A percentile compares a stretch with the other conserved stretches of the same genome.
Conservation (phyloP, 2,329 filamentous ascomycete genomes). For the Aspergillus fumigatus region DNA sequence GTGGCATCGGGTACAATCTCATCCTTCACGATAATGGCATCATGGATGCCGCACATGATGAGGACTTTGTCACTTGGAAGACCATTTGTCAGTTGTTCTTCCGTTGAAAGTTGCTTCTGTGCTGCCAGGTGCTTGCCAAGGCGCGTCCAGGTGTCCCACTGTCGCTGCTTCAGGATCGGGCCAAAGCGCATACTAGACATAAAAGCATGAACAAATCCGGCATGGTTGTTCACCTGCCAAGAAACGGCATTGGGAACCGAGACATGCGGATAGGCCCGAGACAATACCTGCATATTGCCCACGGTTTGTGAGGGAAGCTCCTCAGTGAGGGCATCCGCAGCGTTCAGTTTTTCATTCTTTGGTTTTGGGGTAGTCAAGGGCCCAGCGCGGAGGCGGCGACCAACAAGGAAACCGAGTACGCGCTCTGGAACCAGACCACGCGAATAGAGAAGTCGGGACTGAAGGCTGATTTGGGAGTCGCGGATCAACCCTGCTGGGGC, state of each 20-base stretch:
- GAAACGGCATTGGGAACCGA: constrained; percentile 59
- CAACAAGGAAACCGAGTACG: constrained; percentile 50
- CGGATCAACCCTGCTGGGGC: constrained; percentile 75
- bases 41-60: constrained; percentile 61
- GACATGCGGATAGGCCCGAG: constrained; percentile 48
- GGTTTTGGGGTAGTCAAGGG: constrained; percentile 31
- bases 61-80: constrained; percentile 51
- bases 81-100: constrained; percentile 25
- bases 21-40: constrained; percentile 62
- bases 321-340: constrained; percentile 39
- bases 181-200: constrained; percentile 66
- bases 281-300: constrained; percentile 46
- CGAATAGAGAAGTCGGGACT: constrained; percentile 60
- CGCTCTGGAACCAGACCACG: constrained; percentile 56
- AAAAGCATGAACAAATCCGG: constrained; percentile 66
- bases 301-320: constrained; percentile 33
- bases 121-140: constrained; percentile 49
- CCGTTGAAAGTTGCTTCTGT: constrained; percentile 30
- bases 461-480: constrained; percentile 56
- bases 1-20: constrained; percentile 61
- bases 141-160: constrained; percentile 56
- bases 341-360: constrained; percentile 32
- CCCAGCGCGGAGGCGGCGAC: constrained; percentile 45
- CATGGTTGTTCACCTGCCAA: constrained; percentile 66
- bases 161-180: constrained; percentile 59